phyloP scores from a whole-genome alignment of 108 stramenopile species.

The Fistulifera pelliculosa region DNA sequence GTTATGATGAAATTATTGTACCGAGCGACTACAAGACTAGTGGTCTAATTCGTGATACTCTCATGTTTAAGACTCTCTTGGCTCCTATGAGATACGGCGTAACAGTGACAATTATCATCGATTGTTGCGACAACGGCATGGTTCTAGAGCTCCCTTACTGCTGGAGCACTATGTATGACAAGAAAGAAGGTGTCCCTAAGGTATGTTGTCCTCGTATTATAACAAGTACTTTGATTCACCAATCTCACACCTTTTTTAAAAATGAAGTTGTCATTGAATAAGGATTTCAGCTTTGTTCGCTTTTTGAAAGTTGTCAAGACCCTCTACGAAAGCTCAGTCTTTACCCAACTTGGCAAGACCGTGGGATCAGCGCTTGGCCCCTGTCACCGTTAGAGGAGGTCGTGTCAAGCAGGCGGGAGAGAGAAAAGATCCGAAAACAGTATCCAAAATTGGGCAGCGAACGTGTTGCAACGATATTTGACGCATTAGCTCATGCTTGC shows the following conservation, averaged over 20 bases:
- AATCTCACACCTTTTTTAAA: not conserved
- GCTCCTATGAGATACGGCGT: slow-evolving; percentile 81
- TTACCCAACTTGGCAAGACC: slow-evolving; percentile 51
- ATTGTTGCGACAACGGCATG: slow-evolving; percentile 76
- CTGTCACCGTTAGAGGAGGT: too few relatives aligned
- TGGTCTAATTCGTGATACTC: slow-evolving; percentile 75
- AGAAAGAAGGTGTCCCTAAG: not conserved
- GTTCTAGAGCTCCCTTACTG: slow-evolving; percentile 75
- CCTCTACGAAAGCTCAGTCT: slow-evolving; percentile 78
- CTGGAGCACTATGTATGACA: slow-evolving; percentile 41
- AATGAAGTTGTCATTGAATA: slow-evolving; percentile 46
- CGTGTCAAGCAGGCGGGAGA: too few relatives aligned
- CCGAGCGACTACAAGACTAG: slow-evolving; percentile 53
- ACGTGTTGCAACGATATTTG: not conserved
- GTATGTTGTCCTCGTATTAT: too few relatives aligned
- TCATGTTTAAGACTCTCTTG: slow-evolving; percentile 72
- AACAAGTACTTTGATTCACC: too few relatives aligned
- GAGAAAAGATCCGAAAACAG: not conserved
- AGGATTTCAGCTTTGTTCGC: slow-evolving; percentile 81
- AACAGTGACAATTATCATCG: slow-evolving; percentile 67
- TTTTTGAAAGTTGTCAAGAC: slow-evolving; percentile 82
- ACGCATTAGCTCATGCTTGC: slow-evolving; percentile 1
- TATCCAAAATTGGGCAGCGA: not conserved
- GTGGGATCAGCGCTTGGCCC: slow-evolving; percentile 34
- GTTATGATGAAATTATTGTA: slow-evolving; percentile 73